These are phyloP conservation scores for Erodium trifolium DNA, from an alignment of 441 rosid genomes.

Conservation along the genomic window DNA sequence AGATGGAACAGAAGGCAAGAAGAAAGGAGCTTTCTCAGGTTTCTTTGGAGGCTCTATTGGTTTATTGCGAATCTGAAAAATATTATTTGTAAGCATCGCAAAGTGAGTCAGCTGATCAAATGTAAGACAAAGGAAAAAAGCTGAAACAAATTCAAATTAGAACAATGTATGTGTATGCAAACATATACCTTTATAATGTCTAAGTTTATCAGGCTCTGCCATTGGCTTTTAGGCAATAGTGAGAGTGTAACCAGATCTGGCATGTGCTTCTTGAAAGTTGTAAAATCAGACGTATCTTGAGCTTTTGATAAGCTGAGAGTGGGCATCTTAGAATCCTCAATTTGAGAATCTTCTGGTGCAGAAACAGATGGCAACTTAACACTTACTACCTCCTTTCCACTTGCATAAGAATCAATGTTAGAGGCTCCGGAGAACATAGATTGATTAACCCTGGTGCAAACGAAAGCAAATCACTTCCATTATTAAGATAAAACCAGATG, in stretches of 20 bases:
- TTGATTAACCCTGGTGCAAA: constrained; percentile 62
- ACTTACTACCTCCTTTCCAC: constrained; percentile 69
- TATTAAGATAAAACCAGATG: constrained; percentile 9
- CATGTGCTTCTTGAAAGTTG: constrained; percentile 43
- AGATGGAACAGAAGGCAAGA: constrained; percentile 77
- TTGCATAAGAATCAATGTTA: constrained; percentile 55
- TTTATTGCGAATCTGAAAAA: constrained; percentile 69
- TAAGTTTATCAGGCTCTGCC: constrained; percentile 94
- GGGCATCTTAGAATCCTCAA: constrained; percentile 37
- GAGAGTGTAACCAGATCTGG: constrained; percentile 93
- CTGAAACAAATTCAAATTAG: neutral
- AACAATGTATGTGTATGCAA: no score
- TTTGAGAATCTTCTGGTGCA: constrained; percentile 43
- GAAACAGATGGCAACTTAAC: constrained; percentile 80
- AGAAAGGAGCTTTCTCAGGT: constrained; percentile 87
- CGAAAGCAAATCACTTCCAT: constrained; percentile 7
- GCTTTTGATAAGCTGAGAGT: constrained; percentile 25
- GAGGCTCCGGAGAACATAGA: constrained; percentile 76
- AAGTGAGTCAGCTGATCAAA: neutral
- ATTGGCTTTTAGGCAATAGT: constrained; percentile 85
- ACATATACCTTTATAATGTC: constrained; percentile 77
- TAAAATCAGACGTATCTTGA: constrained; percentile 26
- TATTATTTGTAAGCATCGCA: constrained; percentile 2
- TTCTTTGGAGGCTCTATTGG: constrained; percentile 91
- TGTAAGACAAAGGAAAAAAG: neutral